Percentiles rank a stretch among this genome's conserved stretches.
Conservation (phyloP, 169 alveolate species). For the Perkinsus olseni region DNA sequence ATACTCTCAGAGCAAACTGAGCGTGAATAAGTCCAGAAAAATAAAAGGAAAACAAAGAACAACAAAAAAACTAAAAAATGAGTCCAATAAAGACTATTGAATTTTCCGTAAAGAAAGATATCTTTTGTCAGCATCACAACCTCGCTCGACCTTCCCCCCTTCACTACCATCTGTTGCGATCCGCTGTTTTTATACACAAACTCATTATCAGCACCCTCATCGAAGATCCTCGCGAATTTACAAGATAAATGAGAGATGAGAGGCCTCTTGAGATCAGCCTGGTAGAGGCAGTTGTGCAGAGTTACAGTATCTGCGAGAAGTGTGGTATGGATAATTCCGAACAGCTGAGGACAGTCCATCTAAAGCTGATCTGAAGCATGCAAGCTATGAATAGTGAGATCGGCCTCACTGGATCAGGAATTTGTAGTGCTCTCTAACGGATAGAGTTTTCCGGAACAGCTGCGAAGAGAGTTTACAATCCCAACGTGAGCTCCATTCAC, state of each 20-base stretch:
- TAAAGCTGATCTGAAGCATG: constrained; percentile 18
- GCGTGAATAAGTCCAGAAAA: not conserved
- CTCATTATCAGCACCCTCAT: not conserved
- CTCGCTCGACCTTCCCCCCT: not conserved
- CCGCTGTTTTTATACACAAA: constrained; percentile 7
- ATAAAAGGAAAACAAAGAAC: no score
- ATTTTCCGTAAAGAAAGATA: not conserved
- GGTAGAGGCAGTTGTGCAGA: constrained; percentile 29
- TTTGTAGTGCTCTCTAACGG: no score
- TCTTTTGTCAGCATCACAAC: not conserved
- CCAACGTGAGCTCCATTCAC: no score
- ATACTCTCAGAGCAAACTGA: not conserved
- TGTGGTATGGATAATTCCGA: not conserved
- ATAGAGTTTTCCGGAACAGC: no score
- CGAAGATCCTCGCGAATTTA: constrained; percentile 13
- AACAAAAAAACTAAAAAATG: no score
- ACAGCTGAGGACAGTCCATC: not conserved
- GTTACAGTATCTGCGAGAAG: not conserved
- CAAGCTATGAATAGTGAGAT: not conserved
- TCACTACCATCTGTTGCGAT: not conserved
- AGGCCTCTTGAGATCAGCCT: constrained; percentile 30
- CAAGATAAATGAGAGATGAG: constrained; percentile 17
- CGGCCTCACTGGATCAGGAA: no score
- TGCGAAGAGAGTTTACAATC: no score
- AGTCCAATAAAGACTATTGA: no score